Evolutionary conservation across 2,329 filamentous ascomycete species (phyloP).

Genomic region (Cladosporium halotolerans): DNA sequence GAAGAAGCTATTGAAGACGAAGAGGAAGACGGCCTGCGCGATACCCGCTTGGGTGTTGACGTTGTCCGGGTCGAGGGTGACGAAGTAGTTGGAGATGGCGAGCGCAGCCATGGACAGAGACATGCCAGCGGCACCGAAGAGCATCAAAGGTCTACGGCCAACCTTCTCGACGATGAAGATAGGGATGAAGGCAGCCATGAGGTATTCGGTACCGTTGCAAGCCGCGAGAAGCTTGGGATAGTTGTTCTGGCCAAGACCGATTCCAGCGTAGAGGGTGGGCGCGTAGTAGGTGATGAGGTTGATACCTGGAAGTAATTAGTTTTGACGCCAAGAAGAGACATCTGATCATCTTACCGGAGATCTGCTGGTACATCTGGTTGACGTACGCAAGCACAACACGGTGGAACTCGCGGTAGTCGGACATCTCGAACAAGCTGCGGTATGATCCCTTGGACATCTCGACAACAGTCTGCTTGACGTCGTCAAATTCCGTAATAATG

Average conservation of each 20-base stretch:
- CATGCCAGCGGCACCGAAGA: constrained; percentile 56
- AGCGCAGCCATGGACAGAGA: constrained; percentile 26
- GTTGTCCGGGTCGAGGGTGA: constrained; percentile 11
- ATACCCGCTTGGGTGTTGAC: constrained; percentile 25
- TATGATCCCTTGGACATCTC: constrained; percentile 34
- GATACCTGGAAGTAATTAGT: constrained; percentile 16
- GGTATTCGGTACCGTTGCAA: constrained; percentile 45
- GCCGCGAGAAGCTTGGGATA: constrained; percentile 38
- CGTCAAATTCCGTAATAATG: constrained; percentile 43
- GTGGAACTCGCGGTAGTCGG: constrained; percentile 30
- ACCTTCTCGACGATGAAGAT: constrained; percentile 41
- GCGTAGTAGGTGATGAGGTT: constrained; percentile 33
- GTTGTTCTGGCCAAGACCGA: constrained; percentile 47
- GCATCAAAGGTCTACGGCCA: constrained; percentile 58
- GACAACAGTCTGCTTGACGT: constrained; percentile 49
- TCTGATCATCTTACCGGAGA: not conserved
- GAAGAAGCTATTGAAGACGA: constrained; percentile 34
- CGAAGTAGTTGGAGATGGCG: constrained; percentile 21
- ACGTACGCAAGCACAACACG: constrained; percentile 29
- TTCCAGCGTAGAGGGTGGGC: constrained; percentile 40
- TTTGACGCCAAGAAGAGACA: not conserved
- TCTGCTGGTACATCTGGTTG: constrained; percentile 22
- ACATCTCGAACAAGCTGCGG: constrained; percentile 26
- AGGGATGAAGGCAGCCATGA: constrained; percentile 40
- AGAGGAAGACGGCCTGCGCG: constrained; percentile 32